Conservation (phyloP, 805 yeast genomes). For the Hanseniaspora pseudoguilliermondii region DNA sequence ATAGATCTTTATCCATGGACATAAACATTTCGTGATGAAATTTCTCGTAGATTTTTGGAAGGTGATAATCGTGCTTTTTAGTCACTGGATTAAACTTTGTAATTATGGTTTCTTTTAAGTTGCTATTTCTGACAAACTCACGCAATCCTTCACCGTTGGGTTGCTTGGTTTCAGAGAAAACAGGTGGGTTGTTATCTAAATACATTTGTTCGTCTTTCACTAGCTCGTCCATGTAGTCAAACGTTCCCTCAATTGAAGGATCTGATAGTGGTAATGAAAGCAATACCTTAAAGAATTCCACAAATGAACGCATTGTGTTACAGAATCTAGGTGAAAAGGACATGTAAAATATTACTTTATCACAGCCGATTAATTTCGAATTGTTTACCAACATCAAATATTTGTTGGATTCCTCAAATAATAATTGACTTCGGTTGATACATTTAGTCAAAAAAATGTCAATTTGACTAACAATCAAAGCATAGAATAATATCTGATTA, state of each 20-base stretch:
- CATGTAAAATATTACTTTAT: constrained; percentile 3
- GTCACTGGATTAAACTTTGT: background rate
- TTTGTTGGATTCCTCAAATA: constrained; percentile 5
- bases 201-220: background rate
- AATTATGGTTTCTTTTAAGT: background rate
- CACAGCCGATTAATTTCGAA: constrained; percentile 3
- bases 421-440: background rate
- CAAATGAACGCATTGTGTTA: background rate
- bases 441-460: constrained; percentile 3
- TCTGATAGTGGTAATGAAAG: background rate
- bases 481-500: constrained; percentile 4
- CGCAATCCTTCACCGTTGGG: background rate
- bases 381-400: background rate
- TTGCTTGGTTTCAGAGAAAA: background rate
- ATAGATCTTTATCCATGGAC: background rate
- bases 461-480: constrained; percentile 1
- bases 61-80: background rate
- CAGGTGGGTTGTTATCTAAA: background rate
- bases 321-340: constrained; percentile 3
- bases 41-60: background rate
- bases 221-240: constrained; percentile 4
- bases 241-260: background rate
- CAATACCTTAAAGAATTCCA: constrained; percentile 6
- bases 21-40: constrained; percentile 9
- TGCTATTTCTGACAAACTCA: background rate